Conservation (phyloP, 768 basidiomycete species). For the Coprinopsis sp. region DNA sequence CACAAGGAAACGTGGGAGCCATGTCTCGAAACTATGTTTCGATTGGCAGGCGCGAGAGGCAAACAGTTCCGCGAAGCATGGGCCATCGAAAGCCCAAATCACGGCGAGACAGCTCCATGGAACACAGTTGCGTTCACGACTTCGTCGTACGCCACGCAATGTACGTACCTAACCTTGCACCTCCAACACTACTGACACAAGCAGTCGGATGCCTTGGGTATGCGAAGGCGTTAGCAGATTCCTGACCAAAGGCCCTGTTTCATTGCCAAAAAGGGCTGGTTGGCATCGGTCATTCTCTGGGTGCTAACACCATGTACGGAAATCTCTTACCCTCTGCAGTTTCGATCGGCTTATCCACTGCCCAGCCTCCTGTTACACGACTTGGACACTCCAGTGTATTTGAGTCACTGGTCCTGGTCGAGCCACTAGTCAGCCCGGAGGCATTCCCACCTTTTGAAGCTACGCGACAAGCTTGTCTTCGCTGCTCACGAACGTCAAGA, state of each 20-base stretch:
- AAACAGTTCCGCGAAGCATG: slow-evolving; percentile 53
- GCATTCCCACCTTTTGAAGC: slow-evolving; percentile 36
- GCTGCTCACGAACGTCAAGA: slow-evolving; percentile 47
- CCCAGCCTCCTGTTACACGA: slow-evolving; percentile 50
- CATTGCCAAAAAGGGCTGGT: slow-evolving; percentile 50
- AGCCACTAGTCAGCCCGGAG: slow-evolving; percentile 57
- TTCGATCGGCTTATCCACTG: neutral
- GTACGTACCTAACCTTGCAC: slow-evolving; percentile 27
- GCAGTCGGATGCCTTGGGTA: slow-evolving; percentile 64
- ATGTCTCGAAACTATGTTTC: slow-evolving; percentile 45
- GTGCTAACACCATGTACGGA: slow-evolving; percentile 59
- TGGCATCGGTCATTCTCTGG: slow-evolving; percentile 67
- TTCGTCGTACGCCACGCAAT: slow-evolving; percentile 41
- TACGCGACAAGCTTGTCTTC: slow-evolving; percentile 40
- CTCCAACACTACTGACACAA: neutral
- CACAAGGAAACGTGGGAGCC: slow-evolving; percentile 77
- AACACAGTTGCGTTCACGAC: slow-evolving; percentile 45
- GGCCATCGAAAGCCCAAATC: slow-evolving; percentile 70
- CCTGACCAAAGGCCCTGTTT: slow-evolving; percentile 35
- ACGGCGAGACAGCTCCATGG: slow-evolving; percentile 54
- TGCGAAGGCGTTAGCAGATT: slow-evolving; percentile 57
- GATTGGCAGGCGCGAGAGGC: slow-evolving; percentile 6
- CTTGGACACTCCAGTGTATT: slow-evolving; percentile 44
- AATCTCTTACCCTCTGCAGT: neutral
- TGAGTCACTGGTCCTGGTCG: slow-evolving; percentile 51